These are phyloP conservation scores for Skeletonema grethae DNA, from an alignment of 108 stramenopile species.

Conservation along the genomic window DNA sequence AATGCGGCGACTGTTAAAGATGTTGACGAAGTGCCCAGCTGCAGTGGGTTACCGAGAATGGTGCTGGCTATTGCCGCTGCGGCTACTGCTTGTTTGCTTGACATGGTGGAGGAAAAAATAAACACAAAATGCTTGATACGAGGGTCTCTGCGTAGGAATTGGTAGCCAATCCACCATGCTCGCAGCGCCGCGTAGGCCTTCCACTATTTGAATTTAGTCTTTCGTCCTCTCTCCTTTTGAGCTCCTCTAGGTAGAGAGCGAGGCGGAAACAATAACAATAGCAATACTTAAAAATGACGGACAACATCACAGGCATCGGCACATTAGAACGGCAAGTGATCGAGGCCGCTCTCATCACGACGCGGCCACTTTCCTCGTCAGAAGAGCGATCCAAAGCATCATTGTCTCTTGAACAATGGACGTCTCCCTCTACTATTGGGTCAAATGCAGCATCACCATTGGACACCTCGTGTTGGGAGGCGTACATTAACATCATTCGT, in stretches of 20 bases:
- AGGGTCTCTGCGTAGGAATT: too few species aligned
- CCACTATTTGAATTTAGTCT: too few species aligned
- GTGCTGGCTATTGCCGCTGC: background rate
- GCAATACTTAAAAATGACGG: background rate
- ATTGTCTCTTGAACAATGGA: conserved; percentile 53
- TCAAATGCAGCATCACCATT: background rate
- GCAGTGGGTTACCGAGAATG: background rate
- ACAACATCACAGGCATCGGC: conserved; percentile 3
- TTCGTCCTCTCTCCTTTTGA: too few species aligned
- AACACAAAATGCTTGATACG: too few species aligned
- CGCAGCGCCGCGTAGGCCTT: too few species aligned
- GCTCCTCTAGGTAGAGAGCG: too few species aligned
- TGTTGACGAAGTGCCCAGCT: background rate
- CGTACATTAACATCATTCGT: conserved; percentile 30
- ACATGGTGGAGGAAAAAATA: background rate
- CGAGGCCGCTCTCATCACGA: conserved; percentile 49
- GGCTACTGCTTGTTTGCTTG: background rate
- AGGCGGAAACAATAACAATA: too few species aligned
- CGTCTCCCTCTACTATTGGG: background rate
- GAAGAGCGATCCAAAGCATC: conserved; percentile 45
- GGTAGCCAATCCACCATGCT: too few species aligned
- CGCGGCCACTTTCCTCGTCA: conserved; percentile 39
- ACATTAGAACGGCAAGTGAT: conserved; percentile 42
- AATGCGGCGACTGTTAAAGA: background rate
- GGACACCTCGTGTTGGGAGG: conserved; percentile 41